A percentile compares a stretch with the other conserved stretches of the same genome.
Evolutionary conservation across 345 rosid genomes (phyloP).

Genomic region (Combretum micranthum): DNA sequence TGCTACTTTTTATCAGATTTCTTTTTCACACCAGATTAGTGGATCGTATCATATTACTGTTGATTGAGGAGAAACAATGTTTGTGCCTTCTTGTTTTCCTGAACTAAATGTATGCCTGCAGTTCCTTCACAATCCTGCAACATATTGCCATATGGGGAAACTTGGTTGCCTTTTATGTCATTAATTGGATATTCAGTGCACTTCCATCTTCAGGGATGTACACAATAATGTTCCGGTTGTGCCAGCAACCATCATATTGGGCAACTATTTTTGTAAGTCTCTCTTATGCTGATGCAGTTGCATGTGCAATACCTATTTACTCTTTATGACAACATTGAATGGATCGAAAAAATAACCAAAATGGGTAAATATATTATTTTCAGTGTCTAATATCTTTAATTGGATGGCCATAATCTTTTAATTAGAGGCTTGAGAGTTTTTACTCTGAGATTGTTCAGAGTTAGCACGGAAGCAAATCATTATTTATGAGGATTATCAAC

Average conservation of each 20-base stretch:
- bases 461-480: too few relatives aligned
- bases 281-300: not conserved
- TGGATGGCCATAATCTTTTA: too few relatives aligned
- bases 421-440: too few relatives aligned
- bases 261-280: constrained; percentile 70
- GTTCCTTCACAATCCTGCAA: constrained; percentile 84
- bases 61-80: not conserved
- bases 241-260: constrained; percentile 86
- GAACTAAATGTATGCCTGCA: constrained; percentile 25
- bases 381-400: too few relatives aligned
- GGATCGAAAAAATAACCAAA: too few relatives aligned
- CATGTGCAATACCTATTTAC: not conserved
- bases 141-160: constrained; percentile 97
- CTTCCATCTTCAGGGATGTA: constrained; percentile 90
- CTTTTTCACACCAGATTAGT: too few relatives aligned
- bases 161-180: constrained; percentile 61
- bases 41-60: not conserved
- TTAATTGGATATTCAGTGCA: constrained; percentile 81
- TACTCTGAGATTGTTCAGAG: too few relatives aligned
- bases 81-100: not conserved
- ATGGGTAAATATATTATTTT: too few relatives aligned
- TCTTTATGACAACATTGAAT: not conserved
- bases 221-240: constrained; percentile 91
- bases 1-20: too few relatives aligned
- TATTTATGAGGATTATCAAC: too few relatives aligned